phyloP scores from a whole-genome alignment of 805 yeast species.

The Candida adriatica region DNA sequence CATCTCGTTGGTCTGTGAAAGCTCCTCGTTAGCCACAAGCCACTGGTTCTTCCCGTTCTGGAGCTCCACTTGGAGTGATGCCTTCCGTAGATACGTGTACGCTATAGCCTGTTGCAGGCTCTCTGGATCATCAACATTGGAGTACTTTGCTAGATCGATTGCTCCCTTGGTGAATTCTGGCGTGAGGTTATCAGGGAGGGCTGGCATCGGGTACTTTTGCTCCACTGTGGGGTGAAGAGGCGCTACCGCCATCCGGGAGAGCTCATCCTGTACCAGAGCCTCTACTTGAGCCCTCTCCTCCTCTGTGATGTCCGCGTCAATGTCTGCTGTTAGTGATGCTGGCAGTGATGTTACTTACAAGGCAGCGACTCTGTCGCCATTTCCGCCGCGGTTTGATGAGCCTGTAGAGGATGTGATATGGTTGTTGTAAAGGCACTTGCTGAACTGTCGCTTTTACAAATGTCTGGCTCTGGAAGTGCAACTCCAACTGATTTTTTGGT shows the following conservation, averaged over 20 bases:
- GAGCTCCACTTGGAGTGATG: conserved; percentile 33
- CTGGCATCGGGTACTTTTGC: conserved; percentile 18
- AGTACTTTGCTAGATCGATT: conserved; percentile 29
- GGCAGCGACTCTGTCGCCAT: too few relatives aligned
- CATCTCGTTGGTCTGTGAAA: conserved; percentile 23
- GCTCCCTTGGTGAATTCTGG: conserved; percentile 25
- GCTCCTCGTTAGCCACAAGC: conserved; percentile 29
- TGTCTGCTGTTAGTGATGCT: conserved; percentile 19
- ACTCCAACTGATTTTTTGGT: too few relatives aligned
- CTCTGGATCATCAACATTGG: conserved; percentile 22
- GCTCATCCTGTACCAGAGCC: conserved; percentile 25
- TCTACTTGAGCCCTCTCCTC: conserved; percentile 32
- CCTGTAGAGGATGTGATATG: too few relatives aligned
- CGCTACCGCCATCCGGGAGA: conserved; percentile 1
- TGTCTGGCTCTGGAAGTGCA: too few relatives aligned
- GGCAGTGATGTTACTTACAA: conserved; percentile 32
- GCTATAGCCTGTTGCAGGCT: conserved; percentile 20
- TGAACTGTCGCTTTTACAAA: too few relatives aligned
- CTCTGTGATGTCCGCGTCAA: conserved; percentile 30
- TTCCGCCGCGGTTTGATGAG: too few relatives aligned
- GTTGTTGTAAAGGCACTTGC: too few relatives aligned
- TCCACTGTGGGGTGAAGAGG: conserved; percentile 16
- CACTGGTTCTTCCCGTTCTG: conserved; percentile 31
- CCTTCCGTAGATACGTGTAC: conserved; percentile 25
- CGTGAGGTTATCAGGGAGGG: conserved; percentile 11